These are phyloP conservation scores for Ceratocystis variospora DNA, from an alignment of 2,329 filamentous ascomycete species.

Conservation along the genomic window DNA sequence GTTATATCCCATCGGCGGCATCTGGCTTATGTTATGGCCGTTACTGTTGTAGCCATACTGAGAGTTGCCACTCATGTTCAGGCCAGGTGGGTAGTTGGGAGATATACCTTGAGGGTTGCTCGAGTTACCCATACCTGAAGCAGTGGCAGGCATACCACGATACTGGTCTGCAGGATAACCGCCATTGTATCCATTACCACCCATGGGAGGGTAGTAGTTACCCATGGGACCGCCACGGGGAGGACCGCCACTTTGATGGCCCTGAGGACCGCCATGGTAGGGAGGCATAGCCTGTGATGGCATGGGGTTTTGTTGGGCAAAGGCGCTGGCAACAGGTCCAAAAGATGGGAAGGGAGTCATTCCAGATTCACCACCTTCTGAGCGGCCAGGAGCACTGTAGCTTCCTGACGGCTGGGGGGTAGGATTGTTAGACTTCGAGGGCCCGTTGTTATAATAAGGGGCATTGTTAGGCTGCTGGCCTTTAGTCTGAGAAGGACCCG, in stretches of 20 bases:
- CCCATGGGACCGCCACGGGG: constrained; percentile 41
- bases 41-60: constrained; percentile 33
- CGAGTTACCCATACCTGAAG: constrained; percentile 31
- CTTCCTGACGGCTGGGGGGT: constrained; percentile 3
- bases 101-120: constrained; percentile 38
- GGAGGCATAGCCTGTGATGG: constrained; percentile 32
- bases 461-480: constrained; percentile 24
- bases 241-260: constrained; percentile 44
- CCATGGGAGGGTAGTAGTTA: constrained; percentile 43
- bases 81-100: constrained; percentile 33
- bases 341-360: constrained; percentile 39
- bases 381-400: constrained; percentile 30
- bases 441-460: constrained; percentile 39
- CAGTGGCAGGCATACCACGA: constrained; percentile 41
- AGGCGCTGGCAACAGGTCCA: constrained; percentile 39
- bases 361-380: constrained; percentile 30
- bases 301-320: constrained; percentile 32
- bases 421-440: constrained; percentile 30
- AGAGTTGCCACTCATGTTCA: constrained; percentile 28
- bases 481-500: constrained; percentile 23
- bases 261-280: constrained; percentile 41
- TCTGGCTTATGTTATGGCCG: constrained; percentile 32
- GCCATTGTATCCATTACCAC: constrained; percentile 27
- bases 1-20: constrained; percentile 33
- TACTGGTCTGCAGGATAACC: constrained; percentile 36